A percentile compares a stretch with the other conserved stretches of the same genome.
These are phyloP conservation scores for Hanseniaspora sp. DNA, from an alignment of 1,139 yeast genomes.

Conservation along the genomic window DNA sequence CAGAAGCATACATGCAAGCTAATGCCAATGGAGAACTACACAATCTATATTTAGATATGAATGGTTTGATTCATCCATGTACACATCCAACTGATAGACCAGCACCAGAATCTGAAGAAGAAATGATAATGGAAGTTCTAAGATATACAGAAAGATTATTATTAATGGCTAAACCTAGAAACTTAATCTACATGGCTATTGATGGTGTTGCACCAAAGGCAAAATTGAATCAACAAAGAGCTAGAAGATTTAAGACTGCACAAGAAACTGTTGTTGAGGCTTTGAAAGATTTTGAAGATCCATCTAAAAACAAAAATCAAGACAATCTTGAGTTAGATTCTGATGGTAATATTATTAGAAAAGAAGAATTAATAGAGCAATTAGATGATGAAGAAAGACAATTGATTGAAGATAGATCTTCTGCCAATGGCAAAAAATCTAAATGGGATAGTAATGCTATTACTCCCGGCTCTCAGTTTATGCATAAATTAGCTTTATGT, in stretches of 20 bases:
- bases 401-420: conserved; percentile 33
- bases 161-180: conserved; percentile 89
- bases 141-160: conserved; percentile 80
- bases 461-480: conserved; percentile 97
- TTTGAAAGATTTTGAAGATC: conserved; percentile 22
- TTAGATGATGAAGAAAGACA: conserved; percentile 36
- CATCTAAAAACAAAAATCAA: background rate
- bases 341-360: conserved; percentile 42
- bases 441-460: conserved; percentile 92
- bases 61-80: conserved; percentile 96
- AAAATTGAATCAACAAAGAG: conserved; percentile 95
- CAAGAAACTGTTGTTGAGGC: conserved; percentile 58
- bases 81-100: conserved; percentile 93
- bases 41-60: conserved; percentile 86
- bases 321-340: conserved; percentile 74
- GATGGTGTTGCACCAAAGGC: conserved; percentile 99
- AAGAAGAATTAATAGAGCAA: conserved; percentile 37
- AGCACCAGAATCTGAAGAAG: conserved; percentile 88
- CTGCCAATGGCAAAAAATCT: conserved; percentile 37
- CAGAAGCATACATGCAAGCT: conserved; percentile 58
- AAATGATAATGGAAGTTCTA: conserved; percentile 84
- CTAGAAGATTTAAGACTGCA: conserved; percentile 91
- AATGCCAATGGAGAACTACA: conserved; percentile 95
- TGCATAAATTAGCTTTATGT: conserved; percentile 78
- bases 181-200: conserved; percentile 84